Evolutionary conservation across 2,329 filamentous ascomycete genomes (phyloP).

Genomic region (Botrytis aclada): DNA sequence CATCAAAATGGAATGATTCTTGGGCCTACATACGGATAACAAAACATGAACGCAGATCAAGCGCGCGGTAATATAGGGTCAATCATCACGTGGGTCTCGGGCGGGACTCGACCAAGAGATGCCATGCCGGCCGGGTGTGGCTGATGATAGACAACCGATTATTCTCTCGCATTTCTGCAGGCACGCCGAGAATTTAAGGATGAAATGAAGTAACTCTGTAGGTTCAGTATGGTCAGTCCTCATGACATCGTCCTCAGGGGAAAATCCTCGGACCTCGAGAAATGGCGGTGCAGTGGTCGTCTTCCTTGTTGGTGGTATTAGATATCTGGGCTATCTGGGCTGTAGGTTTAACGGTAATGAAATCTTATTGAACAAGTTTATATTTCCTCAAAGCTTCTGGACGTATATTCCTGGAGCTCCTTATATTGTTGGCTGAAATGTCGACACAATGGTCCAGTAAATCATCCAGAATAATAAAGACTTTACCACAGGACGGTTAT

Average conservation of each 20-base stretch:
- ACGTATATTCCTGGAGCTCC: fast-evolving
- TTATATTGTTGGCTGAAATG: neutral
- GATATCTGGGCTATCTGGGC: neutral
- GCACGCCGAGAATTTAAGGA: neutral
- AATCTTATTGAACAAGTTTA: neutral
- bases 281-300: neutral
- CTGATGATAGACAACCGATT: neutral
- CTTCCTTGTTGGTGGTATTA: neutral
- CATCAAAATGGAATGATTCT: neutral
- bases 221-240: neutral
- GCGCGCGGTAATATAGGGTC: neutral
- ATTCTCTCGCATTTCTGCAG: neutral
- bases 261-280: neutral
- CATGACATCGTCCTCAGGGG: neutral
- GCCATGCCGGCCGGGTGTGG: neutral
- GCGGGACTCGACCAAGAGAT: neutral
- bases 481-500: neutral
- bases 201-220: neutral
- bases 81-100: neutral
- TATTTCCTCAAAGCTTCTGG: neutral
- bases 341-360: too few relatives aligned
- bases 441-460: neutral
- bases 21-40: neutral
- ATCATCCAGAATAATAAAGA: too few relatives aligned
- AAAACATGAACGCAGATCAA: neutral